Evolutionary conservation across 768 basidiomycete species (phyloP).

Genomic region (Suillus subalutaceus): DNA sequence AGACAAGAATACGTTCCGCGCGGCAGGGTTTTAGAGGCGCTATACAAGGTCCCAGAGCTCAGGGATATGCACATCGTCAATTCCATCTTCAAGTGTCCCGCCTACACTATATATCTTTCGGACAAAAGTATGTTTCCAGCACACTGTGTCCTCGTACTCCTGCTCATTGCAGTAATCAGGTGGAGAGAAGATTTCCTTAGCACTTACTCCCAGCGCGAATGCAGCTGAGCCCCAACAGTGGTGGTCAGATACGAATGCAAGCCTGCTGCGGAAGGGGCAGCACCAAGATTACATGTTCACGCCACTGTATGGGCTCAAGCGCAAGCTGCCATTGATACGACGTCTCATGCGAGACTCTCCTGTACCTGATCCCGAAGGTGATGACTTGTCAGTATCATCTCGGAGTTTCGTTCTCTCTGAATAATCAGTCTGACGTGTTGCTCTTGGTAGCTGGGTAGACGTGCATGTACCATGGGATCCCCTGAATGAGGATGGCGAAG

Average conservation of each 20-base stretch:
- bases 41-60: slow-evolving; percentile 19
- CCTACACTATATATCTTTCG: slow-evolving; percentile 28
- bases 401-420: neutral
- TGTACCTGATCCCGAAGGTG: neutral
- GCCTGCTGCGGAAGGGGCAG: slow-evolving; percentile 9
- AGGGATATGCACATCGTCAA: slow-evolving; percentile 29
- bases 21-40: slow-evolving; percentile 17
- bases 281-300: slow-evolving; percentile 14
- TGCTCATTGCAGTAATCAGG: slow-evolving; percentile 3
- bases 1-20: slow-evolving; percentile 22
- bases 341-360: slow-evolving; percentile 14
- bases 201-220: slow-evolving; percentile 8
- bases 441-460: slow-evolving; percentile 18
- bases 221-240: neutral
- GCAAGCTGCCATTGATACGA: slow-evolving; percentile 6
- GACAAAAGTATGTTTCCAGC: slow-evolving; percentile 15
- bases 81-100: slow-evolving; percentile 28
- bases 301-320: slow-evolving; percentile 15
- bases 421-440: neutral
- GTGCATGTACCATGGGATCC: slow-evolving; percentile 24
- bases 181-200: slow-evolving; percentile 18
- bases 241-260: neutral
- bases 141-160: neutral
- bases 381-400: slow-evolving; percentile 15
- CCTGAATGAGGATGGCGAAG: slow-evolving; percentile 21